Evolutionary conservation across 208 protist species (phyloP).

Genomic region (Leishmania gerbilli): DNA sequence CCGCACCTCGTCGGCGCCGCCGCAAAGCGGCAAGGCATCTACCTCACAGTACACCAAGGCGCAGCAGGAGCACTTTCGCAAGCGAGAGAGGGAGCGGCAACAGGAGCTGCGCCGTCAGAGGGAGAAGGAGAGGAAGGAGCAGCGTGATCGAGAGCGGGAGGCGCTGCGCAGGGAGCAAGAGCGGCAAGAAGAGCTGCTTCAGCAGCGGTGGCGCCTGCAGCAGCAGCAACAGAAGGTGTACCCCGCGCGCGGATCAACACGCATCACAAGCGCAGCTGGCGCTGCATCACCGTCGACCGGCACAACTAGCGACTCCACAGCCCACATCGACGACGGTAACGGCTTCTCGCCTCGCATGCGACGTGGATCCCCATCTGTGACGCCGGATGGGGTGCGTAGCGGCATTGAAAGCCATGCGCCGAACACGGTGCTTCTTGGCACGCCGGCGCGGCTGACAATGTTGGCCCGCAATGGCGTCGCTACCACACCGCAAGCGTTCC

Average conservation of each 20-base stretch:
- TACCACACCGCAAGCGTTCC: slow-evolving; percentile 6
- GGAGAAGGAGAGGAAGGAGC: slow-evolving; percentile 45
- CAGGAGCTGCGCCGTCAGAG: slow-evolving; percentile 47
- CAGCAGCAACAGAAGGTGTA: slow-evolving; percentile 20
- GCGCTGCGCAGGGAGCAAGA: slow-evolving; percentile 55
- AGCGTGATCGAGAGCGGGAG: slow-evolving; percentile 56
- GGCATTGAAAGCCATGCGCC: slow-evolving; percentile 11
- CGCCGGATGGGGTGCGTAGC: slow-evolving; percentile 8
- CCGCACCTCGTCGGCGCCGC: slow-evolving; percentile 13
- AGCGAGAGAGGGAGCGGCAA: slow-evolving; percentile 66
- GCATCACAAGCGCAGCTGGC: background rate
- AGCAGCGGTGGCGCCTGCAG: slow-evolving; percentile 54
- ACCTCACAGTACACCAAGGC: slow-evolving; percentile 62
- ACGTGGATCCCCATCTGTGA: background rate
- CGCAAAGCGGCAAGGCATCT: slow-evolving; percentile 1
- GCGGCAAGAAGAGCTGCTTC: slow-evolving; percentile 42
- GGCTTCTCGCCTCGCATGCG: background rate
- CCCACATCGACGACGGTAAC: background rate
- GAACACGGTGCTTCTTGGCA: slow-evolving; percentile 7
- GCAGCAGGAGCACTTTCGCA: slow-evolving; percentile 66
- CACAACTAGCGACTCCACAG: background rate
- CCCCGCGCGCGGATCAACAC: background rate
- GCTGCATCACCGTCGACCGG: background rate
- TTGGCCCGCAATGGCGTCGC: slow-evolving; percentile 4
- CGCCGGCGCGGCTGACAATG: slow-evolving; percentile 19